Evolutionary conservation across 2,329 filamentous ascomycete species (phyloP), one percentile per base, ranked within the genome.

Genomic region (Hirsutella rhossiliensis): DNA sequence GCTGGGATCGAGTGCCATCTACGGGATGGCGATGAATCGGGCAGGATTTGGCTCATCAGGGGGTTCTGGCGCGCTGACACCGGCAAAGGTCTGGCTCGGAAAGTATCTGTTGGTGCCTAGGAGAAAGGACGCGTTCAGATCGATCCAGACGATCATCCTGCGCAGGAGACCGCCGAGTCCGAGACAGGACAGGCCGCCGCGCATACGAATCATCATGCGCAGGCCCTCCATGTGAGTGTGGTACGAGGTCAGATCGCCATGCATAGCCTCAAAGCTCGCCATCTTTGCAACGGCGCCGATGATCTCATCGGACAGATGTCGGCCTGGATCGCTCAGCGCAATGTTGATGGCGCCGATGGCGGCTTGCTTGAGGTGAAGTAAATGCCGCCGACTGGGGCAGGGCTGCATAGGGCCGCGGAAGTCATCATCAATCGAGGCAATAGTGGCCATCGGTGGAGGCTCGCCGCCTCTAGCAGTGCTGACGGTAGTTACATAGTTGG

Each of bases 191-290:
- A 74, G 50, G 3, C 71, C 71, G 4, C 70, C 69, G 17, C 69
- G 62, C 37, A 69, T 47, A 17, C 55, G 56, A 11, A 75, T 56
- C 56, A 71, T 67, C 17, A 60, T 56, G 32, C 53, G 48, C 23
- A 73, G 55, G 4, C 64, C 70, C 1, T 56, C 56, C 69, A 74
- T 73, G 56, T 75, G 71, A 4, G 65, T 62, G 42, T 61, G 55
- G 46, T 68, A 73, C 13, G 62, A 59, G 4, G 58, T 52, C 18
- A 60, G 50, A 18, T 62, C 60, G 19, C 70, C 69, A 48, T 66
- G 71, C 47, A 72, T 66, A n/a, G 69, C 68, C 50, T 75, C 71
- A 52, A 70, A 74, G 47, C 64, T 67, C 11, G 69, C 71, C 68
- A 75, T 69, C 48, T 71, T 69, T 30, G 67, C 67, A 4, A 72